Conservation (phyloP, 75 land plant genomes). For the Pinus tabuliformis region DNA sequence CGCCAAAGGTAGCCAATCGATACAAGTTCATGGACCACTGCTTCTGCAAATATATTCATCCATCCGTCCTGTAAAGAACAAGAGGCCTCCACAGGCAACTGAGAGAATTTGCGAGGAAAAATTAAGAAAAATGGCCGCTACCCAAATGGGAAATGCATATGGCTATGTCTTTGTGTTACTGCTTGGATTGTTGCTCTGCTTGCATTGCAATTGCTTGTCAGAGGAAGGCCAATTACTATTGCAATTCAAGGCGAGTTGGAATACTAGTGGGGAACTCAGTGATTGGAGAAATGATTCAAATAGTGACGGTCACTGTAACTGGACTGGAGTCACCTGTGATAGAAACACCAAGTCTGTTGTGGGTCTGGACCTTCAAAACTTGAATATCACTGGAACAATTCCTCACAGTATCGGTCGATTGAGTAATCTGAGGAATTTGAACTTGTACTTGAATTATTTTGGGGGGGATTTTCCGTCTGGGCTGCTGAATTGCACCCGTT, state of each 20-base stretch:
- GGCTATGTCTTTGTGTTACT: neutral
- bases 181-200: neutral
- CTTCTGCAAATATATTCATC: too few species aligned
- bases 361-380: constrained; percentile 11
- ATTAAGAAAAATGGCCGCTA: too few species aligned
- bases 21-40: too few species aligned
- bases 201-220: constrained; percentile 3
- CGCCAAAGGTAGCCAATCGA: too few species aligned
- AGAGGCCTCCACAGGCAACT: too few species aligned
- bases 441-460: constrained; percentile 44
- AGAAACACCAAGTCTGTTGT: constrained; percentile 18
- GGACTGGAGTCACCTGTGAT: constrained; percentile 39
- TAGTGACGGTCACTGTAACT: constrained; percentile 22
- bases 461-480: constrained; percentile 46
- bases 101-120: too few species aligned
- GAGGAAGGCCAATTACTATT: constrained; percentile 6
- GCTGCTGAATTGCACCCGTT: constrained; percentile 38
- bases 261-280: neutral
- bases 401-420: constrained; percentile 38
- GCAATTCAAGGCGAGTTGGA: neutral
- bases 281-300: constrained; percentile 1
- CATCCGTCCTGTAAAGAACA: too few species aligned
- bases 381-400: constrained; percentile 14
- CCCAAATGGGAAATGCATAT: neutral
- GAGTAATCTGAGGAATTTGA: constrained; percentile 27